Base-by-base conservation (phyloP, 305 asterid genomes). In the Fraxinus xanthoxyloides region DNA sequence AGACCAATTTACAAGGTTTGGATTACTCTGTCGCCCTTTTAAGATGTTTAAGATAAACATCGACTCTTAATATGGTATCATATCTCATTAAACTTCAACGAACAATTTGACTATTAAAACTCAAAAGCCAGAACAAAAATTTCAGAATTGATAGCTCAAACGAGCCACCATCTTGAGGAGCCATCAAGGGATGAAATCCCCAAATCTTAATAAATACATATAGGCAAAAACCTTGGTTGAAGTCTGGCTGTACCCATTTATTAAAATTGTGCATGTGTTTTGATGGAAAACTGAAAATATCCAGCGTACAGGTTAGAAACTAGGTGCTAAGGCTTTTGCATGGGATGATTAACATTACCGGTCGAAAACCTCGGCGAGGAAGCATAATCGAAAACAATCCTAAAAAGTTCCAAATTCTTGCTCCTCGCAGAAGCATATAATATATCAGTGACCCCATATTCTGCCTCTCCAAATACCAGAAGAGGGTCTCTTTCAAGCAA, bases 391-490 rank as follows among this genome's bases (percentile, higher is more conserved):
- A 87, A 88, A 31, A 96, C 86, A 73, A 87, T 67, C 91, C 72
- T 87, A 24, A 94, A 96, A 19, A 96, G 95, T 76, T 88, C 93
- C 28, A 83, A 82, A 63, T 87, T 80, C 91, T 90, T 90, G 82
- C 99, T 92, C 85, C 97, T 86, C 0, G 98, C 97, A 15, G 97
- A 98, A 13, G 99, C 99, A 83, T 96, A 94, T 4, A 96, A 74
- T 15, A 94, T 84, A 78, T 96, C 98, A 0, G 99, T 96, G 21
- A 94, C 98, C 2, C 99, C 98, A 77, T 91, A 96, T 76, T 96
- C 99, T 5, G 98, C 98, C 84, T 96, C 99, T 0, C 98, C 99
- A 65, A 94, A 96, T 34, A 96, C 99, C 67, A 96, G 67, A 28
- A 96, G 95, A 0, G 98, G 97, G 87, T 93, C 97, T 72, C 90